Base-by-base conservation (phyloP, 768 basidiomycete species). In the Podaxis pistillaris region DNA sequence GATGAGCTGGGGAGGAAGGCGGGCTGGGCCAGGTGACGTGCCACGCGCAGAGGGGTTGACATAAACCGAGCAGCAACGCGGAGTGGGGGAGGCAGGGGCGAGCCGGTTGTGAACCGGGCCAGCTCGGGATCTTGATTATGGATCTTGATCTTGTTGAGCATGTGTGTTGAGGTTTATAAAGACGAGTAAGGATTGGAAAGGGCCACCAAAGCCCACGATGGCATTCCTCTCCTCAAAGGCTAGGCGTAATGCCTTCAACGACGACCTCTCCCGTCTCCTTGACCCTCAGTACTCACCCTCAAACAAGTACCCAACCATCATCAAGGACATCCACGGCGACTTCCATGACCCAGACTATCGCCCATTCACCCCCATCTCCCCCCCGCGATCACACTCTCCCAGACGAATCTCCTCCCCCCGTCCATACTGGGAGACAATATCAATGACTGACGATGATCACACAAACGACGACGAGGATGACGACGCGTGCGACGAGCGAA, bases 341-440 rank as follows among this genome's bases (percentile, higher is more conserved):
- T 52, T 67, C 24, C 66, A 67, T 38, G 66, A 67, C 56, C 66
- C 66, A 38, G 66, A 67, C 59, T 67, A 67, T 59, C 44, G 66
- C 17, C 64, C 59, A 4, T 67, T 67, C 64, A 64, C 62, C 28
- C 49, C 65, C 33, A 65, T 65, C 56, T 53, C 62, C 15, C 60
- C 53, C 4, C 54, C 59, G 15, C 49, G 37, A 28, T 51, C 58
- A 6, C 5, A 9, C 22, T 60, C 51, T 41, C 59, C 54, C 54
- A 44, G 33, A 44, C 49, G 55, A 49, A 13, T 28, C 30, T 19
- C 54, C 17, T 56, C 54, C 33, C 44, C 54, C n/a, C 54, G 60
- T 36, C 60, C 60, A 4, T 62, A 62, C 53, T 62, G 60, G 60
- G 60, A 62, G 60, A 55, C 60, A 5, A 47, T 62, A 4, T 62